Evolutionary conservation across 805 yeast species (phyloP).

Genomic region (Debaryomyces hansenii): DNA sequence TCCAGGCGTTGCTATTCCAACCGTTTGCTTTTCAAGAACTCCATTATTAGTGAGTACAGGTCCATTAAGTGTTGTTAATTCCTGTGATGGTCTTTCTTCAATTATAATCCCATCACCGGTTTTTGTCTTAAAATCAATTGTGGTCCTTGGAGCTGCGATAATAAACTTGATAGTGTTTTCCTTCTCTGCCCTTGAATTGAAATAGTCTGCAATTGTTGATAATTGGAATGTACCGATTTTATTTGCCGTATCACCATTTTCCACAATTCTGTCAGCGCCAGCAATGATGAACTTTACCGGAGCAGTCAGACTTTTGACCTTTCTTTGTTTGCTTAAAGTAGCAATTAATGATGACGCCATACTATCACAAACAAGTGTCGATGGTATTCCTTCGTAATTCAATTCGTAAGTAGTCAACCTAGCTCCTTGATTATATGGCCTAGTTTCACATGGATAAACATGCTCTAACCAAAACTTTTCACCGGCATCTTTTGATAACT

Average conservation of each 20-base stretch:
- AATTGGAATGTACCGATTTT: slow-evolving; percentile 94
- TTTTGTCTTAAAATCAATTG: slow-evolving; percentile 69
- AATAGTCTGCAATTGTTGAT: slow-evolving; percentile 65
- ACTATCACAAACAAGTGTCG: slow-evolving; percentile 85
- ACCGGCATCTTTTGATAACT: slow-evolving; percentile 30
- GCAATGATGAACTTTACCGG: slow-evolving; percentile 89
- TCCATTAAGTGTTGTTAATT: slow-evolving; percentile 77
- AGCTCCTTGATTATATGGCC: slow-evolving; percentile 97
- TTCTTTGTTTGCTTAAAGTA: slow-evolving; percentile 32
- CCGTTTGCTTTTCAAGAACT: slow-evolving; percentile 45
- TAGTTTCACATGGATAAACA: slow-evolving; percentile 87
- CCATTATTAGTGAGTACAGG: slow-evolving; percentile 27
- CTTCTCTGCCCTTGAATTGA: slow-evolving; percentile 19
- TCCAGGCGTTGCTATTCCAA: slow-evolving; percentile 82
- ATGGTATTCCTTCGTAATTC: slow-evolving; percentile 81
- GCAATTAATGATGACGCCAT: slow-evolving; percentile 80
- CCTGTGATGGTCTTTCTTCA: slow-evolving; percentile 83
- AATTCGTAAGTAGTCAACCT: slow-evolving; percentile 89
- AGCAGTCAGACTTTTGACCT: slow-evolving; percentile 32
- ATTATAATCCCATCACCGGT: slow-evolving; percentile 77
- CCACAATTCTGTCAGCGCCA: slow-evolving; percentile 93
- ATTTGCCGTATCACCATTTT: slow-evolving; percentile 94
- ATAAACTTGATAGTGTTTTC: slow-evolving; percentile 62
- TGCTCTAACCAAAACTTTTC: slow-evolving; percentile 55
- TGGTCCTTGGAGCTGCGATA: slow-evolving; percentile 94